Conservation (phyloP, 1,284 basidiomycete genomes). For the Bondarzewia mesenterica region DNA sequence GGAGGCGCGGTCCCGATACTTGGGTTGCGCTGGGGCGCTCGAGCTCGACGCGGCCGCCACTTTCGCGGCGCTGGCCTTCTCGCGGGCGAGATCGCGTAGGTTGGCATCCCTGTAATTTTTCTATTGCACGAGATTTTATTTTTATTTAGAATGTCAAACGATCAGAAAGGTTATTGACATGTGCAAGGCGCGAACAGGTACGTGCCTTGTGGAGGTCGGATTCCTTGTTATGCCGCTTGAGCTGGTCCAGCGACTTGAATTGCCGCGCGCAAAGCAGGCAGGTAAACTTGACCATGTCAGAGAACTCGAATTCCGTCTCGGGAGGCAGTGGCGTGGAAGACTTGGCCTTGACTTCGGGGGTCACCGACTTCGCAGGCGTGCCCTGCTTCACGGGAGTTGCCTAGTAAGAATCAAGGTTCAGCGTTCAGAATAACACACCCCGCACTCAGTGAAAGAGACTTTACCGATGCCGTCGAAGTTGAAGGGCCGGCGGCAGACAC, state of each 20-base stretch:
- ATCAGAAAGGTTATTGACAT: conserved; percentile 14
- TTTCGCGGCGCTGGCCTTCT: conserved; percentile 52
- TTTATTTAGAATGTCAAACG: conserved; percentile 9
- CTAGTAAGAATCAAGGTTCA: too few species aligned
- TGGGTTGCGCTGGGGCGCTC: conserved; percentile 39
- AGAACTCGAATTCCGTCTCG: conserved; percentile 67
- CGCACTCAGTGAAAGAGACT: too few species aligned
- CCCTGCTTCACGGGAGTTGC: too few species aligned
- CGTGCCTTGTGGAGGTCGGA: conserved; percentile 86
- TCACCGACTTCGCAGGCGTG: neutral
- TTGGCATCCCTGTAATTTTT: conserved; percentile 73
- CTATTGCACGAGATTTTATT: conserved; percentile 30
- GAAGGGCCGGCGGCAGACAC: conserved; percentile 15
- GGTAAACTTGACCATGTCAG: conserved; percentile 62
- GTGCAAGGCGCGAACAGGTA: conserved; percentile 4
- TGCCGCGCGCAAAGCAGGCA: conserved; percentile 88
- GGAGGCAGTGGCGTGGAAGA: conserved; percentile 28
- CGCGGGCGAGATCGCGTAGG: conserved; percentile 64
- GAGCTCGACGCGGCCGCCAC: conserved; percentile 22
- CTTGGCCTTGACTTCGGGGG: conserved; percentile 12
- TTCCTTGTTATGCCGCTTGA: conserved; percentile 82
- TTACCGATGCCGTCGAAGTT: conserved; percentile 1
- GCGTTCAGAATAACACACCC: too few species aligned
- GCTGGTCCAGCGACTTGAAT: conserved; percentile 80
- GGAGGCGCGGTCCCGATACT: conserved; percentile 88